Conservation (phyloP, 306 rosid species). For the Quercus gilva region DNA sequence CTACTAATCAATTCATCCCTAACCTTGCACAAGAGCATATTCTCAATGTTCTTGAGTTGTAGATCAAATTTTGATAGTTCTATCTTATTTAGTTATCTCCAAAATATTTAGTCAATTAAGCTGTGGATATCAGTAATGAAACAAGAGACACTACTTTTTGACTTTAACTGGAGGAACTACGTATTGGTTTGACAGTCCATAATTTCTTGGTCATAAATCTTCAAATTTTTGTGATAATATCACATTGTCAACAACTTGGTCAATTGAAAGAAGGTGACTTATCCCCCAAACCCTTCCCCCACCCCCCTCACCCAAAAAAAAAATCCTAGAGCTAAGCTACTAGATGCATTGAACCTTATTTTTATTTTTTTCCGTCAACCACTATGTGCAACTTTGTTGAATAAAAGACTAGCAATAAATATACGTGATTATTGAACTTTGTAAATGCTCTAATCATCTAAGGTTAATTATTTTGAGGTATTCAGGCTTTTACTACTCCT, state of each 20-base stretch:
- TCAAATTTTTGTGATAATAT: background rate
- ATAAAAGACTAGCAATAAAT: too few relatives aligned
- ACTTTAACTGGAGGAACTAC: background rate
- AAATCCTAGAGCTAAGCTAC: background rate
- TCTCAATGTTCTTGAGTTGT: too few relatives aligned
- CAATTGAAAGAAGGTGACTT: background rate
- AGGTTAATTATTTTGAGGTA: too few relatives aligned
- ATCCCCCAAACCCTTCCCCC: too few relatives aligned
- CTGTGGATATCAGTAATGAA: background rate
- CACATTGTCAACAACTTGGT: background rate
- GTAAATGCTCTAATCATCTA: too few relatives aligned
- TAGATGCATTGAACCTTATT: background rate
- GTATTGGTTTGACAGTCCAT: background rate
- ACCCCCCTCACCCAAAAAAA: background rate
- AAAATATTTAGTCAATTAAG: background rate
- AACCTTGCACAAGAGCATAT: too few relatives aligned
- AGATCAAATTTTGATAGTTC: background rate
- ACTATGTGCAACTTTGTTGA: too few relatives aligned
- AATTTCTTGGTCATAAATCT: background rate
- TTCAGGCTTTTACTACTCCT: too few relatives aligned
- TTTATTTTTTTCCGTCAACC: background rate
- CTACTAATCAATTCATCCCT: too few relatives aligned
- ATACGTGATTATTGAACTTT: too few relatives aligned
- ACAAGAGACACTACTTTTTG: background rate
- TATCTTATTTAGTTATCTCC: background rate